Base-by-base conservation (phyloP, 805 yeast genomes). In the Schwanniomyces occidentalis region DNA sequence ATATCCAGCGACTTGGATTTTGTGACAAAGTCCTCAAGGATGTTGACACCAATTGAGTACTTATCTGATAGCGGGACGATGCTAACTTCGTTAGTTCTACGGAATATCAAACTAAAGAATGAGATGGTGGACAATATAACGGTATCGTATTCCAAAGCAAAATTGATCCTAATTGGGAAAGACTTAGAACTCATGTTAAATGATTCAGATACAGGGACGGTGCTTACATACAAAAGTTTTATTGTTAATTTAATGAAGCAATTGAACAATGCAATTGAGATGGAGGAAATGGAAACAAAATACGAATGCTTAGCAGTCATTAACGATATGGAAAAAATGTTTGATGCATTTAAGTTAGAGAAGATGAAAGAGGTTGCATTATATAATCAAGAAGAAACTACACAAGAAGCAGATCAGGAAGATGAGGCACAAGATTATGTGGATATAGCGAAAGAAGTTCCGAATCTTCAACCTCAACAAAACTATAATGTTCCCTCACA, bases 301-400 rank as follows among this genome's bases (percentile, higher is more conserved):
- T 73, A 77, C 59, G 88, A 83, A 50, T 82, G 87, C 45, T 65
- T 82, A 35, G 77, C 78, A 0, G 80, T 81, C 19, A 77, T 83
- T 18, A 71, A 71, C 40, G 89, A 82, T 45, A 80, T 83, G 58
- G 89, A 82, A 49, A 73, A 78, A 45, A 83, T 83, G 88, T 82
- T 80, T 53, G 82, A 79, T 29, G 72, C 78, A 0, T 67, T 56
- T 46, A 67, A 64, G 40, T 43, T 63, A 24, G 72, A 68, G 32
- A 53, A 49, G 26, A 50, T 56, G 6, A 54, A 48, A 28, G 49
- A 53, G 25, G 40, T 41, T 8, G 45, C 49, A 8, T 28, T 34
- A 23, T 18, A 15, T 4, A 25, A 30, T 7, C 17, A 34, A 26
- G 31, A 34, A 26, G 16, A 29, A 20, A 31, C 24, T 15, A 16